These are phyloP conservation scores for Taphrina communis DNA, from an alignment of 1,139 yeast species.

Conservation along the genomic window DNA sequence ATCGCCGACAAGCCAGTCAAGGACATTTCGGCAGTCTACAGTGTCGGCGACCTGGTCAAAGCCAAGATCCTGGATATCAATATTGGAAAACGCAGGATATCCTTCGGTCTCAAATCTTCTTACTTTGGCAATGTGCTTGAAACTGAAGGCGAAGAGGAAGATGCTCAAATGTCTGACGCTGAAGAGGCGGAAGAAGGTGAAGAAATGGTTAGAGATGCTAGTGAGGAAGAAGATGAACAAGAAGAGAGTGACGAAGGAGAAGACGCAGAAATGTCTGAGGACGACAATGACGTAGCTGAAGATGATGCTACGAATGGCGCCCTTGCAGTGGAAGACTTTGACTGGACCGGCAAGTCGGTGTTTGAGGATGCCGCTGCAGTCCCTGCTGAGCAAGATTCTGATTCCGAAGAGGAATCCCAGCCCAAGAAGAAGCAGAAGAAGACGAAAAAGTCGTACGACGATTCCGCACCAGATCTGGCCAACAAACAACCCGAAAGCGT, in stretches of 20 bases:
- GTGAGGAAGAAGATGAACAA: constrained; percentile 56
- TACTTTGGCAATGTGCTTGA: constrained; percentile 63
- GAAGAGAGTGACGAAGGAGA: neutral
- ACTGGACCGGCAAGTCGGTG: constrained; percentile 46
- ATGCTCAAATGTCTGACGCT: constrained; percentile 49
- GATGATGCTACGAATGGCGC: constrained; percentile 20
- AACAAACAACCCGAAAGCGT: constrained; percentile 90
- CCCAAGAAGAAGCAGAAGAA: constrained; percentile 49
- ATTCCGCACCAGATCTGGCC: constrained; percentile 81
- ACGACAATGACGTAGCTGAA: no score
- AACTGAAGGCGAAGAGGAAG: constrained; percentile 51
- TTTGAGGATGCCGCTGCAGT: constrained; percentile 45
- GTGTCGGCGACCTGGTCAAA: constrained; percentile 52
- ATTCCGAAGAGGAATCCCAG: constrained; percentile 40
- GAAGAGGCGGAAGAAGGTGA: constrained; percentile 53
- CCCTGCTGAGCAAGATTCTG: constrained; percentile 10
- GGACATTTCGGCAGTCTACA: constrained; percentile 52
- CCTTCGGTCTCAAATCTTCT: constrained; percentile 93
- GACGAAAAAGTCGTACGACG: constrained; percentile 62
- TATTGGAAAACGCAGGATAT: constrained; percentile 69
- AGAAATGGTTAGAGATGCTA: constrained; percentile 62
- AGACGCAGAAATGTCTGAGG: neutral
- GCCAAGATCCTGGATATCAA: constrained; percentile 67
- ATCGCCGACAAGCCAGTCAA: constrained; percentile 62
- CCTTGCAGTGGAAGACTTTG: constrained; percentile 46